Percentiles rank a stretch among this genome's conserved stretches.
These are phyloP conservation scores for Pecoramyces ruminantium DNA, from an alignment of 192 early-diverging fungal species.

Conservation along the genomic window DNA sequence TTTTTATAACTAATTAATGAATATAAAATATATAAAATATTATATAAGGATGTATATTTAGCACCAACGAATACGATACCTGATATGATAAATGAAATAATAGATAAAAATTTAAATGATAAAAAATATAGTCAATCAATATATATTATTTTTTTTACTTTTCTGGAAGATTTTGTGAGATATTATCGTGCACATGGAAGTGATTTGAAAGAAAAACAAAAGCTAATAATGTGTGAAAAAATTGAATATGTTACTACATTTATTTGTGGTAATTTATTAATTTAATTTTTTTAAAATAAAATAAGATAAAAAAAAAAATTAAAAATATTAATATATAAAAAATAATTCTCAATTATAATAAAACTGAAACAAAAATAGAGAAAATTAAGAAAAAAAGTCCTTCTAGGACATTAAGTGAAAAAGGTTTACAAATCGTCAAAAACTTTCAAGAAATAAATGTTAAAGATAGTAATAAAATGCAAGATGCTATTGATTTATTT, in stretches of 20 bases:
- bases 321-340: no score
- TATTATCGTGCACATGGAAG: background rate
- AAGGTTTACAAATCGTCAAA: background rate
- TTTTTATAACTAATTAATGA: no score
- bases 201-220: background rate
- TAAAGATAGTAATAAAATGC: background rate
- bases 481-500: background rate
- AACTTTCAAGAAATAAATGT: background rate
- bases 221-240: background rate
- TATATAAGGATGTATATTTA: background rate
- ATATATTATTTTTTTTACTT: background rate
- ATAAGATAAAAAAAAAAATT: no score
- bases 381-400: background rate
- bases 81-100: background rate
- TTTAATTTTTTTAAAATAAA: no score
- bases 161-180: background rate
- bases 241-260: background rate
- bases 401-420: background rate
- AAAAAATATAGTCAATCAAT: background rate
- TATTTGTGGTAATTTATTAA: background rate
- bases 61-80: background rate
- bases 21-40: no score
- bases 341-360: no score
- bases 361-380: no score
- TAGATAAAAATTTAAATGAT: background rate